phyloP scores from a whole-genome alignment of 75 land plant genomes.

The Cupressus sempervirens region DNA sequence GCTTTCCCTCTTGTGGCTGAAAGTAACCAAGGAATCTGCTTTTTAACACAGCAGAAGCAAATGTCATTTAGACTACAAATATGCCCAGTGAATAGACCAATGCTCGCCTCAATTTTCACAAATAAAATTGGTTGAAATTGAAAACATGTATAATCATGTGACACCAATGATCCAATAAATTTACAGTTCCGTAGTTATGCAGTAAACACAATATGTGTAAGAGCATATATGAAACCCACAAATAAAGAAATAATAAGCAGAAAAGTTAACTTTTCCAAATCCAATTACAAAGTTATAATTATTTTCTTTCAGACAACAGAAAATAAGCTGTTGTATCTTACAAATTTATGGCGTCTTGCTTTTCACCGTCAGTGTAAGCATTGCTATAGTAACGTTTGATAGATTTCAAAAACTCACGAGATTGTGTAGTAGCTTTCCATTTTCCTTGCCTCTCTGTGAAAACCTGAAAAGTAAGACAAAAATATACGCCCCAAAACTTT shows the following conservation, averaged over 20 bases:
- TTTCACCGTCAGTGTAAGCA: slow-evolving; percentile 97
- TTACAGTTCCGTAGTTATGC: not conserved
- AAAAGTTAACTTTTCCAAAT: not conserved
- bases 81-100: not conserved
- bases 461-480: slow-evolving; percentile 43
- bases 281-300: not conserved
- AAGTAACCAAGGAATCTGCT: slow-evolving; percentile 88
- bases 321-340: slow-evolving; percentile 19
- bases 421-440: slow-evolving; percentile 98
- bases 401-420: slow-evolving; percentile 89
- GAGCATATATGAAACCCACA: not conserved
- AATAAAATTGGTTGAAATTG: not conserved
- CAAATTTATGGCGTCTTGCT: slow-evolving; percentile 98
- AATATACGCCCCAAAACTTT: not conserved
- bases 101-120: not conserved
- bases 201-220: not conserved
- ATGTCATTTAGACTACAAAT: not conserved
- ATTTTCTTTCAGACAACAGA: not conserved
- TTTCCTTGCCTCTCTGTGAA: slow-evolving; percentile 96
- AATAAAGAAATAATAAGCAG: not conserved
- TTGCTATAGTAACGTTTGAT: slow-evolving; percentile 96
- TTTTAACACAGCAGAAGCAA: not conserved
- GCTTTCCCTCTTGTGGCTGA: slow-evolving; percentile 94
- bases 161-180: not conserved
- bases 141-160: not conserved